Evolutionary conservation across 2,329 filamentous ascomycete species (phyloP).

Genomic region (Aspergillus niger): DNA sequence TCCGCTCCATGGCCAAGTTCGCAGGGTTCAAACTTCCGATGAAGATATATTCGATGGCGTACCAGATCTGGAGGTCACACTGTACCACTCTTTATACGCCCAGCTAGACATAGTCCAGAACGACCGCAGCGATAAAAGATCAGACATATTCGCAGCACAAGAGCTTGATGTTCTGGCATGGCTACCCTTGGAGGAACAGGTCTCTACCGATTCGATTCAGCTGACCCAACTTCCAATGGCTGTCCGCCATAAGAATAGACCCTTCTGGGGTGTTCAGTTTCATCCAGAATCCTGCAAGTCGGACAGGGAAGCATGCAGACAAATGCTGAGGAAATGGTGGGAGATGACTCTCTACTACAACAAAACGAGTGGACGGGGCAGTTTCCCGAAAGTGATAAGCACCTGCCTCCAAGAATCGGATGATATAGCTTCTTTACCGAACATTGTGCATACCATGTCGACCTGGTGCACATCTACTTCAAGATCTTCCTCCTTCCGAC

Average conservation of each 20-base stretch:
- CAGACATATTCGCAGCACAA: constrained; percentile 3
- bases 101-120: constrained; percentile 32
- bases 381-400: constrained; percentile 21
- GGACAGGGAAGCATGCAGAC: constrained; percentile 56
- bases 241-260: constrained; percentile 65
- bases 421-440: constrained; percentile 24
- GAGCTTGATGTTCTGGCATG: constrained; percentile 62
- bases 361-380: constrained; percentile 29
- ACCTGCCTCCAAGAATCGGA: constrained; percentile 23
- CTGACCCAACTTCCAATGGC: constrained; percentile 71
- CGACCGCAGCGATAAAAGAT: constrained; percentile 23
- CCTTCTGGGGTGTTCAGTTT: constrained; percentile 87
- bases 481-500: constrained; percentile 27
- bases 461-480: constrained; percentile 37
- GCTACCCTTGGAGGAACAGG: constrained; percentile 50
- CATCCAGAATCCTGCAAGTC: constrained; percentile 91
- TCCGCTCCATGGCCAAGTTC: constrained; percentile 81
- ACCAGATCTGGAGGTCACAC: constrained; percentile 65
- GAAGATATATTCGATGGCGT: constrained; percentile 68
- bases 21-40: constrained; percentile 61
- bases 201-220: constrained; percentile 29
- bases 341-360: constrained; percentile 64
- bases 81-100: constrained; percentile 70
- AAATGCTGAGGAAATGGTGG: constrained; percentile 77
- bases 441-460: constrained; percentile 52